Base-by-base conservation (phyloP, 345 rosid genomes). In the Populus davidiana region DNA sequence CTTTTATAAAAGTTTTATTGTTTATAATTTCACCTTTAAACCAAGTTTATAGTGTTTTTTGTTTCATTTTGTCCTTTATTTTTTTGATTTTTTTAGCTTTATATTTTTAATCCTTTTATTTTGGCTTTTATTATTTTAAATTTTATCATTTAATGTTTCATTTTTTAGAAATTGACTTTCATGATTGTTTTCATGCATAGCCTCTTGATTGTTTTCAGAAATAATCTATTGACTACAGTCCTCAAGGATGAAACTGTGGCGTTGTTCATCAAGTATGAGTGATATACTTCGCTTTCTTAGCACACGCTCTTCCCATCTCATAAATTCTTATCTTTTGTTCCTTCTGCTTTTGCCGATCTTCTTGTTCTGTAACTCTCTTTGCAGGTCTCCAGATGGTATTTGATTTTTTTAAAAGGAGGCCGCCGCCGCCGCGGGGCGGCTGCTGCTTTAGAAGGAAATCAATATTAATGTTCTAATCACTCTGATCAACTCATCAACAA, bases 81-180 rank as follows among this genome's bases (percentile, higher is more conserved):
- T 4, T 17, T 4, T 21, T 21, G 7, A 6, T 18, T 20, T 43
- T 11, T 38, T 74, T 14, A 0, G 25, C 0, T 49, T 33, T 63
- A 29, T 29, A 29, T 4, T 33, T 4, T 33, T 33, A 33, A 0
- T 33, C 0, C 4, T 33, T 33, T 33, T 0, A 33, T 33, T 33
- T 4, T 33, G 5, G 5, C 5, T 33, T 0, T 33, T 33, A 33
- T 33, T 4, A 4, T 33, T 33, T 33, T 33, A 0, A 2, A 33
- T 33, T 33, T 33, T 33, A 33, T 33, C 0, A 33, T 33, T 33
- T 0, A 33, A 33, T 33, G 0, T 33, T 33, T 33, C 4, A 4
- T 33, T 33, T 33, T 33, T 0, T 33, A 33, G 5, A 0, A 0
- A 33, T 33, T 33, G 0, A 4, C n/a, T 0, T 4, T 33, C 5